Evolutionary conservation across 176 grass and related monocot genomes (phyloP).

Genomic region (Lolium rigidum): DNA sequence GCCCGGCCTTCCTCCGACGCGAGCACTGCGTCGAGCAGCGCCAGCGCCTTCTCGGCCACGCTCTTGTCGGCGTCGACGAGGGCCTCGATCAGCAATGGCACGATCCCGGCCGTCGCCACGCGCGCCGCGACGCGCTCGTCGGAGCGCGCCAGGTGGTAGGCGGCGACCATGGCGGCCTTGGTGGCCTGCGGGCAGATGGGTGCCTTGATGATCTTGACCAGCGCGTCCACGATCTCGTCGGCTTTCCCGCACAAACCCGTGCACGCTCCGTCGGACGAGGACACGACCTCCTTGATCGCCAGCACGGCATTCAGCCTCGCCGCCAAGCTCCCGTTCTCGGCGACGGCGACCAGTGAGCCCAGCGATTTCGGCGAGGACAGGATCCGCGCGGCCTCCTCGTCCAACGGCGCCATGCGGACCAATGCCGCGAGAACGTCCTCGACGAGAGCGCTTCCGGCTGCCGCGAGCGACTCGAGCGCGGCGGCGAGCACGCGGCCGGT

Average conservation of each 20-base stretch:
- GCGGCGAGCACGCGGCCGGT: slow-evolving; percentile 52
- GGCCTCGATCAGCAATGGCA: slow-evolving; percentile 60
- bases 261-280: slow-evolving; percentile 25
- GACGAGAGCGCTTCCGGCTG: not conserved
- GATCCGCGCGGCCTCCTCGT: slow-evolving; percentile 49
- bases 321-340: slow-evolving; percentile 56
- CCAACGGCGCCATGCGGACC: slow-evolving; percentile 61
- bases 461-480: slow-evolving; percentile 53
- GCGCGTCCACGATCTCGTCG: slow-evolving; percentile 59
- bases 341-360: slow-evolving; percentile 45
- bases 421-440: slow-evolving; percentile 69
- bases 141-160: slow-evolving; percentile 57
- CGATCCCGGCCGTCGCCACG: slow-evolving; percentile 46
- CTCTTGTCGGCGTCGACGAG: slow-evolving; percentile 83
- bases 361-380: slow-evolving; percentile 47
- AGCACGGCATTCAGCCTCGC: slow-evolving; percentile 72
- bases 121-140: slow-evolving; percentile 47
- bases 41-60: slow-evolving; percentile 82
- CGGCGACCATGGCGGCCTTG: slow-evolving; percentile 66
- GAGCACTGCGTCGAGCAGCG: slow-evolving; percentile 66
- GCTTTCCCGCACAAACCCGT: slow-evolving; percentile 14
- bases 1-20: slow-evolving; percentile 53
- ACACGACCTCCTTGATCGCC: slow-evolving; percentile 59
- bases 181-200: slow-evolving; percentile 80
- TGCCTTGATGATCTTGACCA: slow-evolving; percentile 61